These are phyloP conservation scores for Brettanomyces nanus DNA, from an alignment of 805 yeast genomes.

Conservation along the genomic window DNA sequence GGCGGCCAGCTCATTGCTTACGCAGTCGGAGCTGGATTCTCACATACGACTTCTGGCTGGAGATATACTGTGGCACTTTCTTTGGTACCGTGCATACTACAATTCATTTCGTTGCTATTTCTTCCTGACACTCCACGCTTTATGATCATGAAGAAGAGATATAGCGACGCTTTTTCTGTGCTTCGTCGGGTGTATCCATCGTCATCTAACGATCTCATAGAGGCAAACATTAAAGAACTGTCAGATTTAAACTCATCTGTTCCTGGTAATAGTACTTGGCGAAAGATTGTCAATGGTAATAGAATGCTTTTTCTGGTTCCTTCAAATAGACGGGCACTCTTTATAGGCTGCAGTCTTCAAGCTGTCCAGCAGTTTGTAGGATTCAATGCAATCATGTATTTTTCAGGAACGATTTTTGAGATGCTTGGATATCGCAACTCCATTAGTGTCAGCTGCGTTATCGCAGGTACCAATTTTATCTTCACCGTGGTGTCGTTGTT, in stretches of 20 bases:
- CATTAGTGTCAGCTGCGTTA: conserved; percentile 44
- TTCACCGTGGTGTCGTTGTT: conserved; percentile 42
- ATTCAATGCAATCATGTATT: conserved; percentile 50
- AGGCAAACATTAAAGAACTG: conserved; percentile 38
- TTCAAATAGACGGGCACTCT: conserved; percentile 43
- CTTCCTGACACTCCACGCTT: conserved; percentile 51
- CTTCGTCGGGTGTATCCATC: conserved; percentile 30
- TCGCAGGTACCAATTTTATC: conserved; percentile 49
- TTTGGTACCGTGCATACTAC: conserved; percentile 42
- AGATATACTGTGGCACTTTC: conserved; percentile 43
- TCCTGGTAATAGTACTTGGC: conserved; percentile 16
- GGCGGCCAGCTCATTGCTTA: conserved; percentile 52
- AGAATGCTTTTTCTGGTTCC: conserved; percentile 32
- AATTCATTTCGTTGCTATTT: conserved; percentile 36
- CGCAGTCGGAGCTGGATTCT: conserved; percentile 41
- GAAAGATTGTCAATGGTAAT: conserved; percentile 28
- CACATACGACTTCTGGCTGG: conserved; percentile 39
- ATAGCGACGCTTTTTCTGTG: conserved; percentile 32
- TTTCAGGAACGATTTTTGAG: conserved; percentile 46
- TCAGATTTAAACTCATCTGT: conserved; percentile 21
- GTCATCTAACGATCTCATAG: conserved; percentile 30
- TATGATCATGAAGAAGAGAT: conserved; percentile 36
- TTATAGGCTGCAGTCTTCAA: conserved; percentile 49
- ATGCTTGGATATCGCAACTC: conserved; percentile 44
- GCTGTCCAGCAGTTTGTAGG: conserved; percentile 53